Percentiles rank a stretch among this genome's conserved stretches.
Evolutionary conservation across 2,329 filamentous ascomycete genomes (phyloP).

Genomic region (Trichocomaceae sp.): DNA sequence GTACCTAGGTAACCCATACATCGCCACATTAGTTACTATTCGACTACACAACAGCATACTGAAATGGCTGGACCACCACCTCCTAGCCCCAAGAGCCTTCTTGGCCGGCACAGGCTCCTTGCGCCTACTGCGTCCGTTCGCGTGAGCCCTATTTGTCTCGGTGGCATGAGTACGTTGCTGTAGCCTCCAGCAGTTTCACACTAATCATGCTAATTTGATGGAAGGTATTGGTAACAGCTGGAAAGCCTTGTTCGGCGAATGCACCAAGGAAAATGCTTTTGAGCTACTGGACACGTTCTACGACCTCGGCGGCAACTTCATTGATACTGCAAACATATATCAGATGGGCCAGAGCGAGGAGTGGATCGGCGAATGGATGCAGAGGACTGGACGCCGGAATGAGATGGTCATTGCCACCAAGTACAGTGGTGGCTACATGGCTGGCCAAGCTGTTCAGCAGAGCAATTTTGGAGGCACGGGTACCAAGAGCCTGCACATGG

Average conservation of each 20-base stretch:
- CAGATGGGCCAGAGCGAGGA: conserved; percentile 43
- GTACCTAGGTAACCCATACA: too few species aligned
- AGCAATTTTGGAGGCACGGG: conserved; percentile 39
- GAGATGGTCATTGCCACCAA: conserved; percentile 52
- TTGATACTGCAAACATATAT: conserved; percentile 48
- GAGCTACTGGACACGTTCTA: conserved; percentile 45
- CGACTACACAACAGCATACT: neutral
- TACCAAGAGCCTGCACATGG: conserved; percentile 25
- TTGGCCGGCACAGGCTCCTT: conserved; percentile 9
- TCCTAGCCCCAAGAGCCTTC: neutral
- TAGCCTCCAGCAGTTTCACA: neutral
- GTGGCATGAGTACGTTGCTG: conserved; percentile 2
- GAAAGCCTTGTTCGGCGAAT: conserved; percentile 34
- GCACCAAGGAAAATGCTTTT: conserved; percentile 41
- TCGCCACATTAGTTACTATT: too few species aligned
- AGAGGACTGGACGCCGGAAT: conserved; percentile 38
- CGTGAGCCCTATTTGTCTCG: conserved; percentile 8
- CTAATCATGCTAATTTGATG: neutral
- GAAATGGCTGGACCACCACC: neutral
- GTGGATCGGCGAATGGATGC: conserved; percentile 49
- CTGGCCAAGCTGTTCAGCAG: conserved; percentile 22
- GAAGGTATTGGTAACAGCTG: conserved; percentile 20
- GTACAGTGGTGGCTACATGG: conserved; percentile 37
- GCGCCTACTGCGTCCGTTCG: conserved; percentile 4
- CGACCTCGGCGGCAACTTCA: conserved; percentile 46